phyloP scores from a whole-genome alignment of 2,329 filamentous ascomycete species.

The Lachnellula willkommii region DNA sequence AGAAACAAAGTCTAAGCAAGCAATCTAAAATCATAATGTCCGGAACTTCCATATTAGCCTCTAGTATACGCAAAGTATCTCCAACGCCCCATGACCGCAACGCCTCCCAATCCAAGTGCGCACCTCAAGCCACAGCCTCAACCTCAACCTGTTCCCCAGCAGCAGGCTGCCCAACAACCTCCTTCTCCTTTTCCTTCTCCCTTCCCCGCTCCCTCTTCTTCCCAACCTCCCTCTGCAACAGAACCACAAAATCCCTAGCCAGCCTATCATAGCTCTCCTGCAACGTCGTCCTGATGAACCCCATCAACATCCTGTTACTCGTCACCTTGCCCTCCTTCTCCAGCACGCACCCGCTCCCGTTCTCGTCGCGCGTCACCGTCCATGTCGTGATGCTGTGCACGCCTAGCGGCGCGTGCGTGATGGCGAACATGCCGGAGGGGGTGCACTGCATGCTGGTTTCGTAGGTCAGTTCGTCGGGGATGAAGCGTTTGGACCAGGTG shows the following conservation, averaged over 20 bases:
- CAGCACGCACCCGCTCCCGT: slow-evolving; percentile 70
- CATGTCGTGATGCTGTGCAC: slow-evolving; percentile 57
- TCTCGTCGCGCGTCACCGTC: slow-evolving; percentile 52
- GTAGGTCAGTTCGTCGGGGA: slow-evolving; percentile 25
- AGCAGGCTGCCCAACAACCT: background rate
- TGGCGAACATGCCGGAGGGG: slow-evolving; percentile 19
- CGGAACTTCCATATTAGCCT: too few species aligned
- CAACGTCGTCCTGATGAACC: slow-evolving; percentile 75
- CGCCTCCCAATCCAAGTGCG: background rate
- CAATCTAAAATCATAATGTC: too few species aligned
- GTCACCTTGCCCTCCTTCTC: slow-evolving; percentile 74
- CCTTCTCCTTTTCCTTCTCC: background rate
- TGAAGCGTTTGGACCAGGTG: slow-evolving; percentile 50
- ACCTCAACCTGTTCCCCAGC: slow-evolving; percentile 2
- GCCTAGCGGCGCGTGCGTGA: slow-evolving; percentile 31
- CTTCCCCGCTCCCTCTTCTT: background rate
- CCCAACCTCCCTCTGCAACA: slow-evolving; percentile 34
- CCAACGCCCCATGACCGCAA: background rate
- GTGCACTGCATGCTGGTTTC: slow-evolving; percentile 19
- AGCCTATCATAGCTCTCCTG: slow-evolving; percentile 67
- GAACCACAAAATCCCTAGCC: slow-evolving; percentile 54
- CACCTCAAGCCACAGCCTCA: slow-evolving; percentile 3
- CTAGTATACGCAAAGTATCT: too few species aligned
- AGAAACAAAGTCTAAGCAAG: too few species aligned
- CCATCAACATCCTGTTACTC: slow-evolving; percentile 68